phyloP scores from a whole-genome alignment of 306 rosid species.

The Macrotyloma uniflorum region DNA sequence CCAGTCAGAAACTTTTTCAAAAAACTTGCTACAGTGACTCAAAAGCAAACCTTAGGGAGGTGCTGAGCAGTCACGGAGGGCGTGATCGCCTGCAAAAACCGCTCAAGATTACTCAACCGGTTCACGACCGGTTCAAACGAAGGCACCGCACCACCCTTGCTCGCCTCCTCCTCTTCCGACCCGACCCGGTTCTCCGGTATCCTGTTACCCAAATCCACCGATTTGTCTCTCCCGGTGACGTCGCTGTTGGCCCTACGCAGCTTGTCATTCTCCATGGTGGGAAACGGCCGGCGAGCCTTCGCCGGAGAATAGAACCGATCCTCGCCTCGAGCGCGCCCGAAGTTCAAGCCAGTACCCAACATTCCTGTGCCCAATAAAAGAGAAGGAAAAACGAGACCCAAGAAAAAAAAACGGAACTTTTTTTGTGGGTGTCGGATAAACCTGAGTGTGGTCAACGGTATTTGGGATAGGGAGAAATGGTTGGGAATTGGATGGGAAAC shows the following conservation, averaged over 20 bases:
- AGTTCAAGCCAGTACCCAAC: slow-evolving; percentile 68
- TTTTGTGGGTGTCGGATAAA: slow-evolving; percentile 13
- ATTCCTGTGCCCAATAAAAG: slow-evolving; percentile 42
- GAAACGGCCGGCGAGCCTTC: slow-evolving; percentile 56
- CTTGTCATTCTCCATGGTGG: slow-evolving; percentile 47
- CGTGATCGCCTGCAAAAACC: slow-evolving; percentile 68
- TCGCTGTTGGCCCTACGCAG: slow-evolving; percentile 63
- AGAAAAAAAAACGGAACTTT: slow-evolving; percentile 22
- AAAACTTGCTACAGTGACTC: slow-evolving; percentile 1
- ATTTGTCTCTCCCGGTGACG: slow-evolving; percentile 42
- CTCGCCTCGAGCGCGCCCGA: slow-evolving; percentile 67
- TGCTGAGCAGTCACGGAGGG: slow-evolving; percentile 71
- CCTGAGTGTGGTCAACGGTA: slow-evolving; percentile 53
- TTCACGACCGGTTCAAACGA: slow-evolving; percentile 40
- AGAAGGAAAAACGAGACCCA: background rate
- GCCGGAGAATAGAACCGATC: slow-evolving; percentile 66
- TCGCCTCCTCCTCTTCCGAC: slow-evolving; percentile 41
- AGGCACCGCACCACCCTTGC: slow-evolving; percentile 43
- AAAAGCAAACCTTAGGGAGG: slow-evolving; percentile 61
- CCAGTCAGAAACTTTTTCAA: background rate
- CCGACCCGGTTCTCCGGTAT: slow-evolving; percentile 55
- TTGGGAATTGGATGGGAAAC: slow-evolving; percentile 11
- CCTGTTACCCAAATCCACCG: slow-evolving; percentile 34
- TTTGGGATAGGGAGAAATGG: slow-evolving; percentile 9
- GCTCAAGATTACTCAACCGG: slow-evolving; percentile 69